Evolutionary conservation across 2,329 filamentous ascomycete species (phyloP), one percentile per base, ranked within the genome.

Genomic region (Microascus cirrosus): DNA sequence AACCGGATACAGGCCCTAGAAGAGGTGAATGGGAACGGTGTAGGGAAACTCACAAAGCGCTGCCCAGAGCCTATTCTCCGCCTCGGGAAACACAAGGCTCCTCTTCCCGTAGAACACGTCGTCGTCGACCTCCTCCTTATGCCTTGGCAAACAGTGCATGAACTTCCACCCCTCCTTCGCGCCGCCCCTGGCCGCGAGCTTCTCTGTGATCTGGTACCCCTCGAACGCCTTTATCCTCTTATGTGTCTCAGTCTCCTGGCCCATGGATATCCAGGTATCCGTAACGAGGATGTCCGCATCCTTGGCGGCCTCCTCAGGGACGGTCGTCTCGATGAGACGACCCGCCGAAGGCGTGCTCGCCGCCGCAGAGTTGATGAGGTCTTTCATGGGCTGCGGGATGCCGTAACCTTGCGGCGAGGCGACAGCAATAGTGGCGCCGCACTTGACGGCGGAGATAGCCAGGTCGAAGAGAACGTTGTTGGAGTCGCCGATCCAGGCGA

Each of bases 231-330:
- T 82, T 60, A 96, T 70, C 55, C 90, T 80, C 77, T 87, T 87
- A 63, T 85, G 78, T 45, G 84, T 79, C 72, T 99, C 94, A 59
- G 83, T 83, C 72, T 99, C 94, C 73, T 97, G 93, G 53, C 94
- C 94, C 94, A 99, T 99, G 1, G 90, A 95, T 35, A 99, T 83
- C 94, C 94, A 99, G 1, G 94, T 99, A 68, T 99, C 94, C 1
- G 94, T 99, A 24, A 97, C 91, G 59, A 99, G 77, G 57, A 97
- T 81, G 69, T 99, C 87, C 2, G 94, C 93, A 62, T 86, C 77
- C 74, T 89, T 89, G 68, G 96, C 84, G 5, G 81, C 94, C 66
- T 95, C 89, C 69, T 94, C 89, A 0, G 93, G 94, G 1, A 87
- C 76, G 24, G 79, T 87, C 0, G 90, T 95, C 72, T 95, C 87